Evolutionary conservation across 2,329 filamentous ascomycete genomes (phyloP), one percentile per base, ranked within the genome.

Genomic region (Akanthomyces uredinophilus): DNA sequence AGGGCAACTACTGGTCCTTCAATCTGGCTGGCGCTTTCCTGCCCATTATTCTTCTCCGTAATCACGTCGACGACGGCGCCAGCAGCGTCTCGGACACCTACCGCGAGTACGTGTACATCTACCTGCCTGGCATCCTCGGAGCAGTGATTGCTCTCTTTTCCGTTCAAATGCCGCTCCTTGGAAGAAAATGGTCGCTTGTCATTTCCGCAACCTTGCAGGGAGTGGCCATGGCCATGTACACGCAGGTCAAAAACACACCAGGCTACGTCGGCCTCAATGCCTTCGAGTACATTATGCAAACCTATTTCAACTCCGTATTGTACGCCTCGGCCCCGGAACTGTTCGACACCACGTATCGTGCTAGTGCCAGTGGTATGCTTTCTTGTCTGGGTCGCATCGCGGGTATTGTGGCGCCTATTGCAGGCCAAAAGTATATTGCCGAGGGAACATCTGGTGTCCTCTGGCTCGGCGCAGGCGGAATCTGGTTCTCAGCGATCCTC

Each of bases 41-140:
- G 10, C 78, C 79, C 0, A 72, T 71, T n/a, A 78, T 81, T 57
- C 71, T 81, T 11, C 75, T 77, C 14, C 65, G 74, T 53, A 80
- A 81, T 64, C 78, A 80, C 62, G 74, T 74, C 11, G 59, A 64
- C 53, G 70, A 69, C 3, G 68, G 78, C 20, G 62, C 74, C 41
- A 67, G 77, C 11, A 72, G 73, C 1, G 72, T 80, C 27, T 65
- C 52, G 72, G 74, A 63, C 4, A 81, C 77, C 1, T 81, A 81
- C 66, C 74, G 77, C 56, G 75, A 71, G 49, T 81, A 81, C 66
- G 72, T 81, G 44, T 77, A 77, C 66, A 81, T 80, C 43, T 81
- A 81, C 68, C 70, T 77, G 0, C 78, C 78, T 1, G 78, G 79
- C 20, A 74, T 78, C 22, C 62, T 79, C 2, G 79, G 76, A 20